A percentile compares a stretch with the other conserved stretches of the same genome.
These are phyloP conservation scores for Sphenostylis stenocarpa DNA, from an alignment of 306 rosid genomes.

Conservation along the genomic window DNA sequence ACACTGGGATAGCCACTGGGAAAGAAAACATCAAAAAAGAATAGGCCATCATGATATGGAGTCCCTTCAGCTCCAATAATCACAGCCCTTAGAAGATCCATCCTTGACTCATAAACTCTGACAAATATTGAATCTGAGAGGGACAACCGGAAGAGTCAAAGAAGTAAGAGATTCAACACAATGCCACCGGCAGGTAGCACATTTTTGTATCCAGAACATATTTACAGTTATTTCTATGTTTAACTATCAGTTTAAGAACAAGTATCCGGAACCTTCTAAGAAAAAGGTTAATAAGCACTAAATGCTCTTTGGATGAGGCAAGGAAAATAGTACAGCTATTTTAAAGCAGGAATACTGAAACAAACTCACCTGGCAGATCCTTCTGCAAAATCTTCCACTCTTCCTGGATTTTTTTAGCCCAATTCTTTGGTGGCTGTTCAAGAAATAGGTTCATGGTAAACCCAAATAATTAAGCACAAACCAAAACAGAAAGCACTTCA, in stretches of 20 bases:
- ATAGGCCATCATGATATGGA: constrained; percentile 94
- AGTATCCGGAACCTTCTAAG: not conserved
- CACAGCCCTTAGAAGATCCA: constrained; percentile 93
- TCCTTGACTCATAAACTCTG: constrained; percentile 76
- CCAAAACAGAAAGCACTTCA: not conserved
- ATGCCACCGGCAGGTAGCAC: not conserved
- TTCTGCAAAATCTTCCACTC: constrained; percentile 83
- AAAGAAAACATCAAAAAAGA: constrained; percentile 86
- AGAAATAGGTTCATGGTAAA: constrained; percentile 29
- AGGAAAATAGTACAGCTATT: constrained; percentile 23
- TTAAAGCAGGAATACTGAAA: constrained; percentile 9
- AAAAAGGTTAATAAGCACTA: not conserved
- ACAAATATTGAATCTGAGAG: constrained; percentile 78
- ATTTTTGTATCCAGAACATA: constrained; percentile 7
- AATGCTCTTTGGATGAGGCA: not conserved
- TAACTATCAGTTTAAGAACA: not conserved
- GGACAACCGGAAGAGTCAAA: constrained; percentile 7
- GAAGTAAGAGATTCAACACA: not conserved
- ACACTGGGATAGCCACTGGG: constrained; percentile 68
- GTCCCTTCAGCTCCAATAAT: constrained; percentile 96
- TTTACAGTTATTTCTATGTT: not conserved
- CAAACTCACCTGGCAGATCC: constrained; percentile 72
- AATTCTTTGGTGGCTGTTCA: constrained; percentile 57
- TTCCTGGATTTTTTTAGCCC: constrained; percentile 79
- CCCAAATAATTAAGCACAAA: constrained; percentile 3